phyloP scores from a whole-genome alignment of 257 asterid genomes.

The Solanum medicagineum region DNA sequence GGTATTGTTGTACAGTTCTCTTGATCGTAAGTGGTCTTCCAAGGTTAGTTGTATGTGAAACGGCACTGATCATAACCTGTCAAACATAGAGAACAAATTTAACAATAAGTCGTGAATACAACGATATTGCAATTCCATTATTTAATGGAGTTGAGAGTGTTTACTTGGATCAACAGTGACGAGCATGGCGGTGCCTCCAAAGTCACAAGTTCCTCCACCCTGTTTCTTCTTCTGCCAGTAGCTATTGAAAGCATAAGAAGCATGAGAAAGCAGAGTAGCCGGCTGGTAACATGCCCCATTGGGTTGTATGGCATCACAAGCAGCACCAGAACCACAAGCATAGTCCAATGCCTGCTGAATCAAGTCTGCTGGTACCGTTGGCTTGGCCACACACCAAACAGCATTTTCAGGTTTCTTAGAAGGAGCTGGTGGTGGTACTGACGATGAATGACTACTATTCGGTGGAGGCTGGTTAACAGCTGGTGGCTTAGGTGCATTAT shows the following conservation, averaged over 20 bases:
- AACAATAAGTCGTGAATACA: not conserved
- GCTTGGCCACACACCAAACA: constrained; percentile 12
- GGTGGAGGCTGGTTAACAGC: not conserved
- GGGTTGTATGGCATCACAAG: constrained; percentile 9
- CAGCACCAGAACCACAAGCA: constrained; percentile 24
- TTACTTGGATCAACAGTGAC: constrained; percentile 6
- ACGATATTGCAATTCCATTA: not conserved
- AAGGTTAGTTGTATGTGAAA: not conserved
- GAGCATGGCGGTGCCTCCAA: constrained; percentile 4
- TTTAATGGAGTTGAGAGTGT: not conserved
- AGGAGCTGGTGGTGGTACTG: not conserved
- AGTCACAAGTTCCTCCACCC: constrained; percentile 9
- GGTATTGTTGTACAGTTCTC: not conserved
- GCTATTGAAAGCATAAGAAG: constrained; percentile 14
- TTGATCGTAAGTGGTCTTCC: not conserved
- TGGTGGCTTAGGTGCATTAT: not conserved
- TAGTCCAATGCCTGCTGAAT: constrained; percentile 16
- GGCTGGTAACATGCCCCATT: constrained; percentile 11
- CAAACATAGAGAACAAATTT: not conserved
- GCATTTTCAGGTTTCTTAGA: not conserved
- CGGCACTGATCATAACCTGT: not conserved
- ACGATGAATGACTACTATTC: not conserved
- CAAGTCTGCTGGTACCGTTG: not conserved
- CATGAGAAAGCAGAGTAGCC: constrained; percentile 3
- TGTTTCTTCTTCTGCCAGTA: constrained; percentile 2